Conservation (phyloP, 768 basidiomycete genomes). For the Megacollybia marginata region DNA sequence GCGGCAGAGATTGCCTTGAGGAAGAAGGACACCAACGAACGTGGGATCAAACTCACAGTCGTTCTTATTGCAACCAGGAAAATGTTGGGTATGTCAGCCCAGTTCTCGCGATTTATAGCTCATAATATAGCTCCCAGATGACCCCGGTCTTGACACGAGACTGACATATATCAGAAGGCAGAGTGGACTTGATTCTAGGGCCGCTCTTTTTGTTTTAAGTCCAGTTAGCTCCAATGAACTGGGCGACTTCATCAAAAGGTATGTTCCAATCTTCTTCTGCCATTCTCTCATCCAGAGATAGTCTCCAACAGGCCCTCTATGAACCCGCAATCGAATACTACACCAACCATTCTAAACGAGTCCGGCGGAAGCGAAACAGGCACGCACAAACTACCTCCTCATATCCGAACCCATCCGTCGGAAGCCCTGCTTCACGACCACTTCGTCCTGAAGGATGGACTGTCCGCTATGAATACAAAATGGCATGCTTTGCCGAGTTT, state of each 20-base stretch:
- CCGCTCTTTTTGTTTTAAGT: slow-evolving; percentile 89
- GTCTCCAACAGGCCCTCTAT: slow-evolving; percentile 82
- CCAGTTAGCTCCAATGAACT: slow-evolving; percentile 86
- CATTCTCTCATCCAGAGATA: slow-evolving; percentile 16
- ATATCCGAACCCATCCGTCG: slow-evolving; percentile 43
- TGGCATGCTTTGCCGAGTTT: slow-evolving; percentile 95
- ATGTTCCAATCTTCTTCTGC: not conserved
- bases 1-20: slow-evolving; percentile 72
- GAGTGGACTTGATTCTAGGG: slow-evolving; percentile 84
- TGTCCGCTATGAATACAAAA: slow-evolving; percentile 95
- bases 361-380: slow-evolving; percentile 81
- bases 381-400: slow-evolving; percentile 55
- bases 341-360: slow-evolving; percentile 85
- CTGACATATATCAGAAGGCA: slow-evolving; percentile 84
- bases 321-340: slow-evolving; percentile 93
- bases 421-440: slow-evolving; percentile 43
- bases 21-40: slow-evolving; percentile 74
- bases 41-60: slow-evolving; percentile 90
- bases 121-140: slow-evolving; percentile 43
- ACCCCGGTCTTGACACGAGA: slow-evolving; percentile 74
- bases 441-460: slow-evolving; percentile 89
- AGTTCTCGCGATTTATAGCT: not conserved
- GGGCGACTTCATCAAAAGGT: slow-evolving; percentile 85
- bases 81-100: slow-evolving; percentile 62
- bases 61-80: slow-evolving; percentile 85